phyloP scores from a whole-genome alignment of 108 stramenopile species.

The Skeletonema menzelii region DNA sequence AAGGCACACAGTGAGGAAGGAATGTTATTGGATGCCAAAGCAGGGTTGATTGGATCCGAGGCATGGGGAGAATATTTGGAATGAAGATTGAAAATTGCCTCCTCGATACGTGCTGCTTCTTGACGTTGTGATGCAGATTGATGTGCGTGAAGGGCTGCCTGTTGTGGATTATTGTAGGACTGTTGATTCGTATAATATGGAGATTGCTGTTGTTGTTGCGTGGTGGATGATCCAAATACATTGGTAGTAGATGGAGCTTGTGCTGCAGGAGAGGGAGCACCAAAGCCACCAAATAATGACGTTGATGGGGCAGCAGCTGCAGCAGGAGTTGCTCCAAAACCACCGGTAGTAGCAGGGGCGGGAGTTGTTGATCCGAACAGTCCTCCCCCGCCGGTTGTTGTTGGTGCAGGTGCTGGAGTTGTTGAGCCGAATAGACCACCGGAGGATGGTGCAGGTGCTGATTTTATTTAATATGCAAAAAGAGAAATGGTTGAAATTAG shows the following conservation, averaged over 20 bases:
- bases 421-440: constrained; percentile 31
- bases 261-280: neutral
- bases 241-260: neutral
- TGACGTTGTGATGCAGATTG: constrained; percentile 69
- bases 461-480: neutral
- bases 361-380: constrained; percentile 30
- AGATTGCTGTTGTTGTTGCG: constrained; percentile 1
- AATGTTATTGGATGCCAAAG: constrained; percentile 9
- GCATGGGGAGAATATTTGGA: constrained; percentile 48
- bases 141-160: constrained; percentile 70
- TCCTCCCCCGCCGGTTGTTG: constrained; percentile 26
- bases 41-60: constrained; percentile 21
- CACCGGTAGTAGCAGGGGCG: constrained; percentile 25
- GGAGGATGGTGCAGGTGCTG: constrained; percentile 29
- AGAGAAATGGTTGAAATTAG: neutral
- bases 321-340: constrained; percentile 27
- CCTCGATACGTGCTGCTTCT: constrained; percentile 67
- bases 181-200: constrained; percentile 25
- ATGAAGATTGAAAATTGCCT: constrained; percentile 54
- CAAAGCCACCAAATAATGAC: constrained; percentile 10
- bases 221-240: neutral
- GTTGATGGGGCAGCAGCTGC: constrained; percentile 9
- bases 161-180: constrained; percentile 56
- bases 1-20: constrained; percentile 49
- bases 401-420: constrained; percentile 6